These are phyloP conservation scores for Yamagishiella unicocca DNA, from an alignment of 139 green algal genomes.

Conservation along the genomic window DNA sequence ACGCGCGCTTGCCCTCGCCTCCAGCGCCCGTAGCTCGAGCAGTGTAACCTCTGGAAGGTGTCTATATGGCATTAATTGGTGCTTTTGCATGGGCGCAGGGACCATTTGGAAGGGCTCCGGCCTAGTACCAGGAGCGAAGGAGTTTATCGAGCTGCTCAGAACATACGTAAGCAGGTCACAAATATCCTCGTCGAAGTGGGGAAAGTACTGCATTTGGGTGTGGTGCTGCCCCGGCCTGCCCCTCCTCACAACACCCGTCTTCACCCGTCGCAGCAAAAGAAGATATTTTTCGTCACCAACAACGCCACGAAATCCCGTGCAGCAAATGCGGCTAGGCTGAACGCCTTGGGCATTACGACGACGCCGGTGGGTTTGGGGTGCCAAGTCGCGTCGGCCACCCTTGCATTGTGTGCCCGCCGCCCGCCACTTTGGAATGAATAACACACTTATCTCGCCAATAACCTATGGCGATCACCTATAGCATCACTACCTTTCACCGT, in stretches of 20 bases:
- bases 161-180: slow-evolving; percentile 33
- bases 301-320: slow-evolving; percentile 95
- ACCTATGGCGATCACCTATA: no score
- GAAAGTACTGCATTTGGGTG: no score
- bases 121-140: slow-evolving; percentile 52
- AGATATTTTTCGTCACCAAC: slow-evolving; percentile 98
- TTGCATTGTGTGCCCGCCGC: no score
- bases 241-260: slow-evolving; percentile 40
- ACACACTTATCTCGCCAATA: no score
- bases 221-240: no score
- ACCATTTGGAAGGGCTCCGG: slow-evolving; percentile 59
- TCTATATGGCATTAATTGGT: not conserved
- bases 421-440: no score
- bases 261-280: slow-evolving; percentile 84
- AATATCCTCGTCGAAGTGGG: no score
- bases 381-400: no score
- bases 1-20: no score
- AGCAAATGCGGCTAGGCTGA: slow-evolving; percentile 93
- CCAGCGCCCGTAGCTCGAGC: no score
- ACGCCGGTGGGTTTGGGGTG: slow-evolving; percentile 55
- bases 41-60: not conserved
- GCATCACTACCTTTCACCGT: no score
- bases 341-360: slow-evolving; percentile 82
- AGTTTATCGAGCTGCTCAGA: slow-evolving; percentile 52
- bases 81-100: slow-evolving; percentile 28